Evolutionary conservation across 179 eudicot genomes (phyloP), one percentile per base, ranked within the genome.

Genomic region (Silene noctiflora): DNA sequence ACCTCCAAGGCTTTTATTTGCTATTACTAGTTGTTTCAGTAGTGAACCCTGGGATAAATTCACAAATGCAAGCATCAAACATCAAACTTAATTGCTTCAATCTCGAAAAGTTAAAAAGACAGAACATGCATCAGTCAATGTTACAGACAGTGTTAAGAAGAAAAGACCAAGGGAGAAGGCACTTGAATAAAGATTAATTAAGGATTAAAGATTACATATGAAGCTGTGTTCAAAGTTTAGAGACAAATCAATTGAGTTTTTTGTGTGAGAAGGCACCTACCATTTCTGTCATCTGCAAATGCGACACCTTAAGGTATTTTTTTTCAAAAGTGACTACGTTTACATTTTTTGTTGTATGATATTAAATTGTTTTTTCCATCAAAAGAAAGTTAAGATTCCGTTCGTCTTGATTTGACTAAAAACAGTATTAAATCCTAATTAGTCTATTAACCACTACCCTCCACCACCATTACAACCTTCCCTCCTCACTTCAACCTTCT

Each of bases 1-100:
- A 13, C 97, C 97, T 67, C 98, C 98, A 74, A 94, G 81, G 85
- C 98, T 94, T 83, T 91, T 94, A 81, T 91, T 94, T 78, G 98
- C 98, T 79, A 91, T 94, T 60, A 92, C 92, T 74, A 94, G 85
- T 79, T 94, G 98, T 90, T 91, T 94, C 73, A 94, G 63, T 74
- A 94, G 98, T 77, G 98, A 91, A 77, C 97, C 98, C 97, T 94
- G 89, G 17, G 64, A 81, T 72, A 75, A 70, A 46, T 35, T 25
- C n/a, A 46, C 24, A 75, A n/a, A 61, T 44, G 53, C 10, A 11
- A 12, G 69, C 12, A 63, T 63, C 22, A 62, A 0, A 51, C 24
- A 68, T 27, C 29, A 27, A 27, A 27, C 29, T 27, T 10, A 4
- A 22, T 3, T 44, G 53, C 42, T 76, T 76, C 3, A 46, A 29